These are phyloP conservation scores for Daldinia eschscholtzii DNA, from an alignment of 2,329 filamentous ascomycete genomes.

Conservation along the genomic window DNA sequence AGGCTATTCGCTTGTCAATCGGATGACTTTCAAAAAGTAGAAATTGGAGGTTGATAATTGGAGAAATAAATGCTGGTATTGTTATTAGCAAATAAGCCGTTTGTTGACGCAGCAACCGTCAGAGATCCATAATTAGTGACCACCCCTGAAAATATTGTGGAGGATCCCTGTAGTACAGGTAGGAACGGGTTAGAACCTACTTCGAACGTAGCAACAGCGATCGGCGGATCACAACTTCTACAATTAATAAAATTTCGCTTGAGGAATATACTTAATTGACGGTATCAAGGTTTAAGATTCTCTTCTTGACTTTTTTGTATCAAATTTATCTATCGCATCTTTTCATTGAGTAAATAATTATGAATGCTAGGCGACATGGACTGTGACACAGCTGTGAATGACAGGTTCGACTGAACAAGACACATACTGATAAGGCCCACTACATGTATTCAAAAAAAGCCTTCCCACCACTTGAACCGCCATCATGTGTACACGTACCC, in stretches of 20 bases:
- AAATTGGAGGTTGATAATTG: slow-evolving; percentile 7
- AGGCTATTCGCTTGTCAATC: slow-evolving; percentile 19
- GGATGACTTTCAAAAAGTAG: slow-evolving; percentile 3
- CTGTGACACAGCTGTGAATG: neutral
- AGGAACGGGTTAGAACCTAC: neutral
- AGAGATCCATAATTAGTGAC: neutral
- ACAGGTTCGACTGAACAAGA: too few relatives aligned
- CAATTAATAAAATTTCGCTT: neutral
- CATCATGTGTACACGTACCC: too few relatives aligned
- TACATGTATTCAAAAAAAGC: neutral
- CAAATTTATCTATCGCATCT: neutral
- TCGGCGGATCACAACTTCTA: neutral
- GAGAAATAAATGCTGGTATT: slow-evolving; percentile 4
- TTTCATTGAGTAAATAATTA: neutral
- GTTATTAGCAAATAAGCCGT: neutral
- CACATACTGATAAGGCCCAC: neutral
- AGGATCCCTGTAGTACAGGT: neutral
- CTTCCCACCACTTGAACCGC: neutral
- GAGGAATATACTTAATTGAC: neutral
- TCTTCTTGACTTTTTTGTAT: neutral
- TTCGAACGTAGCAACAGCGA: neutral
- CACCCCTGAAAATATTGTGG: neutral
- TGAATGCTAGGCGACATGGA: neutral
- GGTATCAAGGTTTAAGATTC: neutral
- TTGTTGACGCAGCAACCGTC: slow-evolving; percentile 11